Evolutionary conservation across 1,284 basidiomycete genomes (phyloP), one percentile per base, ranked within the genome.

Genomic region (Singerocomus inundabilis): DNA sequence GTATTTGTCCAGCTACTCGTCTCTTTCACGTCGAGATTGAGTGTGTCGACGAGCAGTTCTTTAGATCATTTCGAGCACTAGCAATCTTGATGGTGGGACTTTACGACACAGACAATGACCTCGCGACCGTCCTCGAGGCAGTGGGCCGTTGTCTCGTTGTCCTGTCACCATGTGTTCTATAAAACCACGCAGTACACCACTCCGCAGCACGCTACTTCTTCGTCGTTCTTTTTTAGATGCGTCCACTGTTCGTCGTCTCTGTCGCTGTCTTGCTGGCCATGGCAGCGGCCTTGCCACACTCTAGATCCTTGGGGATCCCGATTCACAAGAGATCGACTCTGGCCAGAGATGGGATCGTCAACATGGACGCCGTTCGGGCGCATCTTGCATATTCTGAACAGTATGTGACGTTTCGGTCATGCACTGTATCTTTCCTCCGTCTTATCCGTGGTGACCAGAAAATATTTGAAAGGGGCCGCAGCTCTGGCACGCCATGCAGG

Each of bases 241-340:
- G 26, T 45, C 32, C 48, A 5, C 41, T 54, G 36, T 57, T 42
- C 39, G 4, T 54, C 36, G 2, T 51, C 18, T 37, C 44, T 11
- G 13, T 51, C 25, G 24, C 58, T 49, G 43, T 53, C 45, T 43
- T 53, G 38, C 51, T 53, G 51, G 50, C 21, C 39, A 52, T 51
- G 52, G 51, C 57, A 26, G 26, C 49, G 32, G 66, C 57, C 3
- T 24, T 53, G 2, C 60, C 55, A 2, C 46, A 50, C 32, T 48
- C n/a, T 43, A 24, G 46, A 2, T 44, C 49, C 6, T 13, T 67
- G 4, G 33, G 16, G 15, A 66, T 65, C 16, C 43, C 60, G 1
- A 46, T 68, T 12, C 32, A 47, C 5, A 67, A 57, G 35, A 44
- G 48, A 31, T 56, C 44, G 13, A 45, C 44, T n/a, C 21, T 67